Percentiles rank a stretch among this genome's conserved stretches.
phyloP scores from a whole-genome alignment of 768 basidiomycete genomes.

The Pleurotus sapidus region DNA sequence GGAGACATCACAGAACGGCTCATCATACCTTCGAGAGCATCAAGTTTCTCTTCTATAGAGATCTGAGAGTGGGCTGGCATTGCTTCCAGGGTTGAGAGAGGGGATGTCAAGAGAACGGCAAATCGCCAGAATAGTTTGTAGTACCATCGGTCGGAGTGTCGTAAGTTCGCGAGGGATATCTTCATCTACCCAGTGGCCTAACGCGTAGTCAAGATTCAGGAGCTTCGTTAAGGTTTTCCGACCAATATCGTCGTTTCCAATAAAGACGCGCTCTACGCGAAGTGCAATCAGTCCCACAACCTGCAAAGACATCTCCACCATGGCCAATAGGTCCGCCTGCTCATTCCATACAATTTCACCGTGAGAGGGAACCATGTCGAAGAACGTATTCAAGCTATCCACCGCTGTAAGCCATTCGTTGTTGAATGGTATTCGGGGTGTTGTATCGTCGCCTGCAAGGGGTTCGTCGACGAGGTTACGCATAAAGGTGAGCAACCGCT shows the following conservation, averaged over 20 bases:
- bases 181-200: slow-evolving; percentile 61
- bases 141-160: slow-evolving; percentile 45
- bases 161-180: slow-evolving; percentile 32
- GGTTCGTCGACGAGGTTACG: slow-evolving; percentile 33
- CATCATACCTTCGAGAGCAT: slow-evolving; percentile 37
- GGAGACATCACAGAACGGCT: background rate
- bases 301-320: slow-evolving; percentile 53
- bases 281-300: slow-evolving; percentile 50
- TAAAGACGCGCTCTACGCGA: slow-evolving; percentile 50
- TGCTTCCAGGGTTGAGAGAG: slow-evolving; percentile 26
- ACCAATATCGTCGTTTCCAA: slow-evolving; percentile 39
- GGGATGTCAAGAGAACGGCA: slow-evolving; percentile 45
- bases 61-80: slow-evolving; percentile 38
- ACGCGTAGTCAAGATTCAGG: slow-evolving; percentile 48
- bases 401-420: slow-evolving; percentile 51
- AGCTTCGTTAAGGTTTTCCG: slow-evolving; percentile 49
- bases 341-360: slow-evolving; percentile 46
- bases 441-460: slow-evolving; percentile 27
- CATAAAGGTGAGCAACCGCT: slow-evolving; percentile 42
- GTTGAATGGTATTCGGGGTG: slow-evolving; percentile 24
- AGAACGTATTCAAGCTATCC: slow-evolving; percentile 48
- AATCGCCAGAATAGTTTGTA: slow-evolving; percentile 39
- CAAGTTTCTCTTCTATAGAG: slow-evolving; percentile 40
- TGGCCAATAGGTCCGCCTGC: slow-evolving; percentile 53
- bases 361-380: slow-evolving; percentile 54